Percentiles rank a stretch among this genome's conserved stretches.
Evolutionary conservation across 176 grass and related monocot genomes (phyloP).

Genomic region (Triticum monococcum): DNA sequence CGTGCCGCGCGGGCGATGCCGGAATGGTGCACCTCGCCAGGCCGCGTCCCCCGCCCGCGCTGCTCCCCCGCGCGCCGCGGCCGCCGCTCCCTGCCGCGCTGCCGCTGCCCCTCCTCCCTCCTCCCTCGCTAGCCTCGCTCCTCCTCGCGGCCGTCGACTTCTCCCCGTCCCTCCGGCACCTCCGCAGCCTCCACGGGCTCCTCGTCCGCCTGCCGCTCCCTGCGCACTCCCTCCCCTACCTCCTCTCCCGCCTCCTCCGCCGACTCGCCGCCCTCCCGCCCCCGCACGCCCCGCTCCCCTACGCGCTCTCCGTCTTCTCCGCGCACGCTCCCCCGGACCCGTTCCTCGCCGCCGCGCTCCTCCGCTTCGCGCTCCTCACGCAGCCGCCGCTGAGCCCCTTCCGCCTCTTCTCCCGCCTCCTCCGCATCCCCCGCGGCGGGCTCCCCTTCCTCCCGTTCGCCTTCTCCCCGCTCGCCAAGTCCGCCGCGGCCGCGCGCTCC

Average conservation of each 20-base stretch:
- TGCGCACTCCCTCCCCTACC: background rate
- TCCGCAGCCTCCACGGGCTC: constrained; percentile 50
- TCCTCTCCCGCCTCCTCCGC: constrained; percentile 52
- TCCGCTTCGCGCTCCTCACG: constrained; percentile 45
- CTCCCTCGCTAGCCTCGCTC: constrained; percentile 32
- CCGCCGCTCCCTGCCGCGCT: background rate
- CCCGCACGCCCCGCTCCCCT: constrained; percentile 31
- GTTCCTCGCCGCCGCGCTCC: constrained; percentile 47
- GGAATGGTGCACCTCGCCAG: constrained; percentile 32
- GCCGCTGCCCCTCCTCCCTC: constrained; percentile 41
- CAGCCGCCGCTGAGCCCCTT: constrained; percentile 28
- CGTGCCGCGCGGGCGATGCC: constrained; percentile 12
- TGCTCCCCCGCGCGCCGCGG: background rate
- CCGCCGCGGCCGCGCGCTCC: constrained; percentile 34
- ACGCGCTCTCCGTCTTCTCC: constrained; percentile 44
- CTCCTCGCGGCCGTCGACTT: constrained; percentile 37
- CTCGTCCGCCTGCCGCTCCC: constrained; percentile 40
- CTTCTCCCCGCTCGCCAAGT: constrained; percentile 45
- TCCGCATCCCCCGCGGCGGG: constrained; percentile 15
- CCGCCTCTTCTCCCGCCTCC: constrained; percentile 45
- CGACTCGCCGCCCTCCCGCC: constrained; percentile 34
- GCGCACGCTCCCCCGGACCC: constrained; percentile 39
- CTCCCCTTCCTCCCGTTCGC: constrained; percentile 59
- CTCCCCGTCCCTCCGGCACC: constrained; percentile 36
- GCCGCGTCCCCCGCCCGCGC: background rate